These are phyloP conservation scores for Pyracantha coccinea DNA, from an alignment of 331 rosid species.

Conservation along the genomic window DNA sequence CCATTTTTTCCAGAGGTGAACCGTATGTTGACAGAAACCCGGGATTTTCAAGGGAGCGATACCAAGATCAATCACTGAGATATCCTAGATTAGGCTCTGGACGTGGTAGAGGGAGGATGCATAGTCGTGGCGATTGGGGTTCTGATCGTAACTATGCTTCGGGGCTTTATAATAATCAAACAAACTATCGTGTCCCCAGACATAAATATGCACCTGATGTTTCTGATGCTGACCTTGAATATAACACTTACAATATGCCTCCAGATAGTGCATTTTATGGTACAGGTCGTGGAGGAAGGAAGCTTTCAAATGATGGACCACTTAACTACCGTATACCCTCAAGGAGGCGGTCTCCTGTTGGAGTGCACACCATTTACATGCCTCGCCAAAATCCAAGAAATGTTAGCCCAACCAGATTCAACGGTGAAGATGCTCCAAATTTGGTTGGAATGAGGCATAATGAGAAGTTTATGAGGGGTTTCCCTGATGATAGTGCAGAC, in stretches of 20 bases:
- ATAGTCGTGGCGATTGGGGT: constrained; percentile 48
- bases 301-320: constrained; percentile 46
- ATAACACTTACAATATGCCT: constrained; percentile 33
- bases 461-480: constrained; percentile 54
- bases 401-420: constrained; percentile 55
- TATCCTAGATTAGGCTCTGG: constrained; percentile 51
- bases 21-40: constrained; percentile 38
- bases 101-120: constrained; percentile 64
- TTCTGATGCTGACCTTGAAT: constrained; percentile 48
- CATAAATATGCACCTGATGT: constrained; percentile 48
- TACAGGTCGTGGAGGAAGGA: constrained; percentile 63
- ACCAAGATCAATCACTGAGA: constrained; percentile 56
- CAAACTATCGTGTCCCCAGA: constrained; percentile 55
- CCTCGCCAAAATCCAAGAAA: constrained; percentile 52
- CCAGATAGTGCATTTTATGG: constrained; percentile 49
- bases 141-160: constrained; percentile 51
- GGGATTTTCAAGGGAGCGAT: constrained; percentile 61
- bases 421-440: constrained; percentile 47
- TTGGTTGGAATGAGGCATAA: constrained; percentile 48
- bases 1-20: constrained; percentile 67
- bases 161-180: constrained; percentile 52
- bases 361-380: constrained; percentile 41
- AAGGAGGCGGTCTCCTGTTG: constrained; percentile 70
- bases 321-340: constrained; percentile 39
- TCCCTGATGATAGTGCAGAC: constrained; percentile 42